A percentile compares a stretch with the other conserved stretches of the same genome.
These are phyloP conservation scores for Talaromyces trachyspermus DNA, from an alignment of 495 filamentous ascomycete genomes.

Conservation along the genomic window DNA sequence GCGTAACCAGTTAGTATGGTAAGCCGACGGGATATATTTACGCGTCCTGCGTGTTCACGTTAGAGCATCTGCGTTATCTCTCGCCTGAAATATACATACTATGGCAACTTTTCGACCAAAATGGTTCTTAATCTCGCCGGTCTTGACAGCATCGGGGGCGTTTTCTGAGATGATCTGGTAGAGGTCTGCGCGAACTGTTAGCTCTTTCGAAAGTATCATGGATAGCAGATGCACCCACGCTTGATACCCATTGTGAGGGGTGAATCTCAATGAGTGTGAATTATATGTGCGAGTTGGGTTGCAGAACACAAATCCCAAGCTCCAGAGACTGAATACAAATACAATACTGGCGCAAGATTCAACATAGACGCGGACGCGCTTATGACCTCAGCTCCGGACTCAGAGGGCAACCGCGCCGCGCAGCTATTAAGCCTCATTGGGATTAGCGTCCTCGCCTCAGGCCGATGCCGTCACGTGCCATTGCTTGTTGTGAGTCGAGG, in stretches of 20 bases:
- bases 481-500: conserved; percentile 9
- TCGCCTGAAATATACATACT: conserved; percentile 43
- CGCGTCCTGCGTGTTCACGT: conserved; percentile 7
- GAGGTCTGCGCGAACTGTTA: conserved; percentile 44
- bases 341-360: neutral
- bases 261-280: neutral
- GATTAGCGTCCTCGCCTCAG: conserved; percentile 22
- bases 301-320: too few species aligned
- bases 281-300: too few species aligned
- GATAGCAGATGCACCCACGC: conserved; percentile 29
- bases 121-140: conserved; percentile 95
- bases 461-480: neutral
- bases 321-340: neutral
- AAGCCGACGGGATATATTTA: neutral
- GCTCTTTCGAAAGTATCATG: neutral
- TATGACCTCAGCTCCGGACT: too few species aligned
- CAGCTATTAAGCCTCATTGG: conserved; percentile 24
- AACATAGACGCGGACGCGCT: conserved; percentile 19
- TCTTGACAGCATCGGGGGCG: conserved; percentile 87
- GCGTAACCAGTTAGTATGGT: neutral
- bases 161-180: conserved; percentile 86
- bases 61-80: too few species aligned
- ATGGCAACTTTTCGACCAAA: conserved; percentile 97
- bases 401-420: conserved; percentile 18
- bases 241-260: conserved; percentile 79